Base-by-base conservation (phyloP, 2,329 filamentous ascomycete genomes). In the Aotearoamyces nothofagi region DNA sequence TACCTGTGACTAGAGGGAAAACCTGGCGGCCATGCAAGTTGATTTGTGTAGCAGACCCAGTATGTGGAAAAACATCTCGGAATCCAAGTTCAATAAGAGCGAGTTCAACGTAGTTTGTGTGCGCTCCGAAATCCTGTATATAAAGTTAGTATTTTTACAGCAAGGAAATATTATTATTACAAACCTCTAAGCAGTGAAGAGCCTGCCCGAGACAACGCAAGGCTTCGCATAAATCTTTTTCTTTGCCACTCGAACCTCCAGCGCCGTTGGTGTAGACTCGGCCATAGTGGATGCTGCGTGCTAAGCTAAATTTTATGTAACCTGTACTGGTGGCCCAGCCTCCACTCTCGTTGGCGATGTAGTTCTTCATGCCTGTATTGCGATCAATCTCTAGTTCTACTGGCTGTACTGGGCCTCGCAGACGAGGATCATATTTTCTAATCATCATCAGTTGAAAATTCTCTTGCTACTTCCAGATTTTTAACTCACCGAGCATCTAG, bases 351-450 rank as follows among this genome's bases (percentile, higher is more conserved):
- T 94, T 96, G 35, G 87, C 75, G 41, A 98, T 96, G 53, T 98
- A 98, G 51, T 96, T 96, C 56, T 96, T 98, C 87, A 98, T 93
- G n/a, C 86, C 86, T 1, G 81, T 90, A 5, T 66, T 58, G 17
- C 58, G 57, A 44, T 90, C 81, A 32, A 90, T 68, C 34, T 80
- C 72, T 12, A 80, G 69, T 46, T 90, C 81, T 22, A 68, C 53
- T 4, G 67, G 65, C 34, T 70, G 59, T 6, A 96, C 73, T 0
- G 86, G 86, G 1, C 75, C 79, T 29, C 90, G 77, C 5, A 96
- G 69, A 15, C 90, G 76, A 20, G 65, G 57, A 49, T 96, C 90
- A 45, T 71, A 84, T 43, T 78, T 69, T 35, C 82, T 70, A 4
- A n/a, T n/a, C n/a, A n/a, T n/a, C n/a, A n/a, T n/a, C n/a, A n/a